These are phyloP conservation scores for Murraya koenigii DNA, from an alignment of 345 rosid genomes.

Conservation along the genomic window DNA sequence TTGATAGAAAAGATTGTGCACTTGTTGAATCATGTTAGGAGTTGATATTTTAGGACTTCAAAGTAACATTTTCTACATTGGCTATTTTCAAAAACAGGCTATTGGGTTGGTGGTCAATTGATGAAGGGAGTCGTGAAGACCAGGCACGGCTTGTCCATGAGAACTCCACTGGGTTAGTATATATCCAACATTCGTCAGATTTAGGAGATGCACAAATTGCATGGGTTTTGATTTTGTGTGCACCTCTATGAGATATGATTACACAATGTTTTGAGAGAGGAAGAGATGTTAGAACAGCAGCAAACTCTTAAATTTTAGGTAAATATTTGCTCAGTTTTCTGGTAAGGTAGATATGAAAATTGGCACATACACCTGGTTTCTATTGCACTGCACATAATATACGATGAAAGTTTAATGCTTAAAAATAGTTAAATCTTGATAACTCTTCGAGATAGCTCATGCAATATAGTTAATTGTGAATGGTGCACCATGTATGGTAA, in stretches of 20 bases:
- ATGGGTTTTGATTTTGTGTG: neutral
- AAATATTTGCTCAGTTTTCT: neutral
- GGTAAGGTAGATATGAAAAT: neutral
- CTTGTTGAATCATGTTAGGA: neutral
- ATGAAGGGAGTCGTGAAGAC: constrained; percentile 92
- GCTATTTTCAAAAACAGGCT: constrained; percentile 48
- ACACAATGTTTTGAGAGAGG: neutral
- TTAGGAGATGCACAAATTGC: neutral
- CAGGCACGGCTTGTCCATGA: constrained; percentile 79
- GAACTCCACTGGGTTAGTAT: constrained; percentile 65
- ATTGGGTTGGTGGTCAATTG: constrained; percentile 99
- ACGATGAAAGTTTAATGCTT: neutral
- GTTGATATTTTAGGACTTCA: constrained; percentile 1
- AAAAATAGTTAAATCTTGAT: neutral
- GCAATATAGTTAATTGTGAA: neutral
- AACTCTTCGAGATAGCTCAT: neutral
- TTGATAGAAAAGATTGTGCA: neutral
- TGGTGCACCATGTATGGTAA: neutral
- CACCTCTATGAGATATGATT: neutral
- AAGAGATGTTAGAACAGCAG: neutral
- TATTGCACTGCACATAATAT: neutral
- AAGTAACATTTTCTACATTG: constrained; percentile 10
- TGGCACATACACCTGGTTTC: neutral
- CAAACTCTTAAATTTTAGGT: neutral
- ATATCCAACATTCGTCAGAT: constrained; percentile 7